Conservation (phyloP, 2,329 filamentous ascomycete species). For the Penicillium thymicola region DNA sequence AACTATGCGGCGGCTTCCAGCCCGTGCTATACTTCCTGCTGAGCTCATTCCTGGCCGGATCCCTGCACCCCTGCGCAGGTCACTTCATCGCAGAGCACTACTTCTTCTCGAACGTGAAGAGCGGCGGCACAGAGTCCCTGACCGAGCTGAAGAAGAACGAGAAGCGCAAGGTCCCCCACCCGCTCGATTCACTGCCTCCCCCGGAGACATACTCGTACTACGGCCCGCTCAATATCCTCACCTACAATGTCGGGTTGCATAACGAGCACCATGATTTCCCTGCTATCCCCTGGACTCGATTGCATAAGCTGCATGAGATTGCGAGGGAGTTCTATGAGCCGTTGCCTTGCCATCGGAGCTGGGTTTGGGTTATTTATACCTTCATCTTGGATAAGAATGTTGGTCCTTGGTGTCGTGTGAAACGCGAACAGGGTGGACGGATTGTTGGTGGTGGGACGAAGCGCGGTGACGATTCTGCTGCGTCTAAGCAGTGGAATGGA, state of each 20-base stretch:
- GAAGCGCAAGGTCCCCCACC: slow-evolving; percentile 42
- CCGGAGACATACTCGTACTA: slow-evolving; percentile 99
- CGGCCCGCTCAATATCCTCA: slow-evolving; percentile 83
- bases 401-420: slow-evolving; percentile 87
- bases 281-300: slow-evolving; percentile 87
- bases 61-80: slow-evolving; percentile 87
- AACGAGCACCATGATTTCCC: slow-evolving; percentile 99
- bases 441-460: slow-evolving; percentile 50
- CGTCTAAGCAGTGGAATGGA: slow-evolving; percentile 19
- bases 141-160: slow-evolving; percentile 48
- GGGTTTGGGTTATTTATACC: slow-evolving; percentile 90
- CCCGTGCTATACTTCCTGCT: slow-evolving; percentile 79
- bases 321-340: slow-evolving; percentile 90
- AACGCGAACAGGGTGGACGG: slow-evolving; percentile 74
- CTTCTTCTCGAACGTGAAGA: slow-evolving; percentile 54
- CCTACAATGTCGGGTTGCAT: slow-evolving; percentile 96
- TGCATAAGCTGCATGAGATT: slow-evolving; percentile 72
- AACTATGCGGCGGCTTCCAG: slow-evolving; percentile 51
- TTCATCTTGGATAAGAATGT: slow-evolving; percentile 90
- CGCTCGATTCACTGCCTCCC: slow-evolving; percentile 62
- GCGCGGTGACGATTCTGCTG: neutral
- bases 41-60: slow-evolving; percentile 89
- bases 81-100: slow-evolving; percentile 99
- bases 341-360: slow-evolving; percentile 82
- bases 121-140: slow-evolving; percentile 46